Conservation (phyloP, 2,329 filamentous ascomycete genomes). For the Venturia carpophila region DNA sequence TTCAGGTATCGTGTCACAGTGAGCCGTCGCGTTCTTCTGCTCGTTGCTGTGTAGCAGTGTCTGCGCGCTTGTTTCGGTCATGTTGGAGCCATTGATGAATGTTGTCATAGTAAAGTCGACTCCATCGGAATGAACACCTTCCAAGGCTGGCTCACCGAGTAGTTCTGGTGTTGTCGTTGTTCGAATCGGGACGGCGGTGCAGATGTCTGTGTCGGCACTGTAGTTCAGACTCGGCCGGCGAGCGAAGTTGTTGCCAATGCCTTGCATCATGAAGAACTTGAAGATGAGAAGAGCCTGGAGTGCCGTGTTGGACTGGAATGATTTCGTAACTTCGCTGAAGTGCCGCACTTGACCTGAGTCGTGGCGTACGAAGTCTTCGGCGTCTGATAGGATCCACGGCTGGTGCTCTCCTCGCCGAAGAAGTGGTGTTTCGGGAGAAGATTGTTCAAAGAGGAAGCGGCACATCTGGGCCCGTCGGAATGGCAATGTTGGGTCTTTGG, state of each 20-base stretch:
- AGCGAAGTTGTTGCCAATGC: constrained; percentile 21
- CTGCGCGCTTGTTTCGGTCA: constrained; percentile 26
- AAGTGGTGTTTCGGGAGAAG: background rate
- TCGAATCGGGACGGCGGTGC: constrained; percentile 28
- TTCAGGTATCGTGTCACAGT: constrained; percentile 23
- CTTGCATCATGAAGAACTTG: constrained; percentile 27
- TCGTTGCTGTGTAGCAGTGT: constrained; percentile 28
- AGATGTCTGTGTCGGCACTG: constrained; percentile 24
- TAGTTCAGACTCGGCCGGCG: constrained; percentile 26
- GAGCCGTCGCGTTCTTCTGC: constrained; percentile 24
- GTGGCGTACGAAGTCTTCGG: constrained; percentile 29
- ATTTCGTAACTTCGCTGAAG: constrained; percentile 27
- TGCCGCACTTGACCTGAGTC: constrained; percentile 27
- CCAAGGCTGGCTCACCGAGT: constrained; percentile 28
- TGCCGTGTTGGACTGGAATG: constrained; percentile 28
- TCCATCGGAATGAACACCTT: constrained; percentile 30
- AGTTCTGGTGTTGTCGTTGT: constrained; percentile 27
- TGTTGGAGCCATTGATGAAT: constrained; percentile 26
- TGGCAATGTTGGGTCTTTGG: background rate
- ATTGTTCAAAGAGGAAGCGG: background rate
- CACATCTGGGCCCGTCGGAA: constrained; percentile 6
- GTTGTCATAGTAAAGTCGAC: constrained; percentile 31
- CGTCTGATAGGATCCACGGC: constrained; percentile 26
- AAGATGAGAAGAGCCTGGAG: constrained; percentile 29
- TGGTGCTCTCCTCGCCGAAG: constrained; percentile 28